These are phyloP conservation scores for Starmerella floricola DNA, from an alignment of 805 yeast species.

Conservation along the genomic window DNA sequence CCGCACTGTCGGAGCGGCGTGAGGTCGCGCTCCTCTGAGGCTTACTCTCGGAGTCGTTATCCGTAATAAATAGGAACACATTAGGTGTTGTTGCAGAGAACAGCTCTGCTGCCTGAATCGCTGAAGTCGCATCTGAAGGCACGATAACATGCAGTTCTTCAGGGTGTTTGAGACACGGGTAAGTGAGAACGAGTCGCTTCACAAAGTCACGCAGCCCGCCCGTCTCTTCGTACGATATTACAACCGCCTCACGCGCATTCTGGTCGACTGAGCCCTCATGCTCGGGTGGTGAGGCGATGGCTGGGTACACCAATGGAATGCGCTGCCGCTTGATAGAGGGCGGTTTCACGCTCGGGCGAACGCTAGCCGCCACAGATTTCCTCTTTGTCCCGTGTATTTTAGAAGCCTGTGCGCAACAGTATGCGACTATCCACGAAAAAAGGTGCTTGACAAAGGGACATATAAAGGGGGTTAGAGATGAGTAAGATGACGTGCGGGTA, in stretches of 20 bases:
- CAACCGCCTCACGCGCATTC: background rate
- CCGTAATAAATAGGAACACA: background rate
- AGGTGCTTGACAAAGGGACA: too few relatives aligned
- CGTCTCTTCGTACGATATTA: background rate
- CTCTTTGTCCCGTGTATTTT: too few relatives aligned
- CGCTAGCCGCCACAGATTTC: too few relatives aligned
- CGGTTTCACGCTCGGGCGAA: too few relatives aligned
- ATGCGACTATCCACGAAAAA: too few relatives aligned
- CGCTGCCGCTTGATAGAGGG: too few relatives aligned
- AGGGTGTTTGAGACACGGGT: conserved; percentile 3
- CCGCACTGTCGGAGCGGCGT: background rate
- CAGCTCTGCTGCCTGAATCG: conserved; percentile 1
- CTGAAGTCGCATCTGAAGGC: background rate
- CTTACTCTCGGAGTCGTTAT: background rate
- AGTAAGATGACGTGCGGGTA: too few relatives aligned
- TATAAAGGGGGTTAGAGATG: too few relatives aligned
- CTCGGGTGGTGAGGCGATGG: background rate
- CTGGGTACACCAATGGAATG: background rate
- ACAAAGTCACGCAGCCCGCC: background rate
- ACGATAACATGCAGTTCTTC: conserved; percentile 1
- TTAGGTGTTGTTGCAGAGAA: conserved; percentile 6
- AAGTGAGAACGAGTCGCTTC: conserved; percentile 2
- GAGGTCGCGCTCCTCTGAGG: background rate
- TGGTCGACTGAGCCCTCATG: background rate
- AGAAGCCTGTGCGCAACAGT: too few relatives aligned